Conservation (phyloP, 306 rosid genomes). For the Trifolium dubium region DNA sequence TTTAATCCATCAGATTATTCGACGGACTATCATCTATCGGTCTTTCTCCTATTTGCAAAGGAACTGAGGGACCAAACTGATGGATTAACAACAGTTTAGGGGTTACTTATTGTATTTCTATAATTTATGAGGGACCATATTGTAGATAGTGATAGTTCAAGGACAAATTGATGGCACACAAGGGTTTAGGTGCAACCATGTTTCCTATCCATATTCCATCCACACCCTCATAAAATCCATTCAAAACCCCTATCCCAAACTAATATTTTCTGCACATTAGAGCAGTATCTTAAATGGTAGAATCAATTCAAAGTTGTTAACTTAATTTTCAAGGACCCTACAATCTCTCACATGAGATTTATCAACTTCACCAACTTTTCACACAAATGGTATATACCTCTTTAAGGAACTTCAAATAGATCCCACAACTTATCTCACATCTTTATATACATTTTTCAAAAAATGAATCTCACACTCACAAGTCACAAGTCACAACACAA, state of each 20-base stretch:
- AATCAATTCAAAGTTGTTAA: neutral
- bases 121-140: too few species aligned
- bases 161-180: too few species aligned
- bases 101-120: too few species aligned
- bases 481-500: neutral
- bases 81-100: too few species aligned
- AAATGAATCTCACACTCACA: neutral
- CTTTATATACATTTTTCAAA: neutral
- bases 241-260: conserved; percentile 32
- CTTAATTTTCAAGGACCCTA: neutral
- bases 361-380: neutral
- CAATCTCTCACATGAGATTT: neutral
- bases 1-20: too few species aligned
- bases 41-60: too few species aligned
- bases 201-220: neutral
- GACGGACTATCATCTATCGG: too few species aligned
- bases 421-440: conserved; percentile 9
- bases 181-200: too few species aligned
- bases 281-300: neutral
- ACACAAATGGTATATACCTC: neutral
- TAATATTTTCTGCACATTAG: neutral
- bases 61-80: too few species aligned
- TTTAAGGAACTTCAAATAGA: neutral
- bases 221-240: conserved; percentile 10
- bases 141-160: too few species aligned